A percentile compares a stretch with the other conserved stretches of the same genome.
Evolutionary conservation across 2,329 filamentous ascomycete genomes (phyloP).

Genomic region (Talaromyces amestolkiae): DNA sequence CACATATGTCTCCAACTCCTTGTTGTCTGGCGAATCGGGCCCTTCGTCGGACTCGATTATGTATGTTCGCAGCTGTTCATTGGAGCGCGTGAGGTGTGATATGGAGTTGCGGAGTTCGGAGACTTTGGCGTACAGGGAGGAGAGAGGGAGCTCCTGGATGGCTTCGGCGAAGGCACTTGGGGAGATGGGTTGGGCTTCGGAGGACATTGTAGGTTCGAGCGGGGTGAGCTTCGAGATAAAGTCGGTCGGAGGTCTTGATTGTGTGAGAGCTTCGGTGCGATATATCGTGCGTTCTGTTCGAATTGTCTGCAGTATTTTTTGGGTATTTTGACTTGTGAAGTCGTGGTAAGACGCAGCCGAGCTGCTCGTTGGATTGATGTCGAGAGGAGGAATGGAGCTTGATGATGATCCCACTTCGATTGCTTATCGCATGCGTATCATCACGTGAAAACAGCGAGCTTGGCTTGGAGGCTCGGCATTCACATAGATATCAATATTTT

Average conservation of each 20-base stretch:
- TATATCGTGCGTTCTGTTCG: background rate
- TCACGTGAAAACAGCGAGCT: conserved; percentile 9
- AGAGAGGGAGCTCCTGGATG: conserved; percentile 57
- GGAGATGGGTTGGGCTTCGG: conserved; percentile 49
- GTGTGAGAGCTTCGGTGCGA: background rate
- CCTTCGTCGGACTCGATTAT: conserved; percentile 33
- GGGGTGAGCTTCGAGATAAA: background rate
- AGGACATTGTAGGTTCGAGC: conserved; percentile 47
- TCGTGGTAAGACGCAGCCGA: background rate
- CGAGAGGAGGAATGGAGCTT: background rate
- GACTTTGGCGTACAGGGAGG: conserved; percentile 60
- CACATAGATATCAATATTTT: background rate
- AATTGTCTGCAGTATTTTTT: background rate
- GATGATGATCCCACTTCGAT: background rate
- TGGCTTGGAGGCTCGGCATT: background rate
- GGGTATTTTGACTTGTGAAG: too few species aligned
- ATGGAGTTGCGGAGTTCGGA: conserved; percentile 61
- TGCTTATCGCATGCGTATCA: conserved; percentile 15
- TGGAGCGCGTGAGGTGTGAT: conserved; percentile 57
- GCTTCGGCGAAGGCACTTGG: conserved; percentile 54
- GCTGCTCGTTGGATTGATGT: background rate
- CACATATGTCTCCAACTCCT: conserved; percentile 42
- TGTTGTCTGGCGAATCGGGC: conserved; percentile 49
- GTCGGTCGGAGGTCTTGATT: background rate
- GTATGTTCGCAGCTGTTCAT: conserved; percentile 56